A percentile compares a stretch with the other conserved stretches of the same genome.
phyloP scores from a whole-genome alignment of 129 eudicot genomes.

The Arctium minus region DNA sequence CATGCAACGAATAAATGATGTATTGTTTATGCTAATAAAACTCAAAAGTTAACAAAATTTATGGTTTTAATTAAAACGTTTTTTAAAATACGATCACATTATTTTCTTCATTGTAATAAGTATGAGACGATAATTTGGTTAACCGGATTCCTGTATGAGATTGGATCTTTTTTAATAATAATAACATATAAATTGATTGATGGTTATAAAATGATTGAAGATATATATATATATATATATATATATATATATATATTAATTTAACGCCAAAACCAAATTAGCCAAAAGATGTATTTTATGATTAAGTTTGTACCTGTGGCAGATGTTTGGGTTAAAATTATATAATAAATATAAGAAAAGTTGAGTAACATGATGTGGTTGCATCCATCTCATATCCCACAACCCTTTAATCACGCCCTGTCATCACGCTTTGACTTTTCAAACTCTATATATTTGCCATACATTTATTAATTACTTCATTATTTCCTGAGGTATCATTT shows the following conservation, averaged over 20 bases:
- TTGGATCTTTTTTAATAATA: not conserved
- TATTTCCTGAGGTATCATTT: not conserved
- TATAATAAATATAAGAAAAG: not conserved
- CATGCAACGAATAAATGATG: not conserved
- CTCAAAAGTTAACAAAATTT: not conserved
- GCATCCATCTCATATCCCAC: conserved; percentile 18
- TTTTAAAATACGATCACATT: too few species aligned
- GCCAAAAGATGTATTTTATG: not conserved
- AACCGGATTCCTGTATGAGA: not conserved
- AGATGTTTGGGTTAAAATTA: too few species aligned
- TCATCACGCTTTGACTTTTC: conserved; percentile 33
- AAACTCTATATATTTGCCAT: not conserved
- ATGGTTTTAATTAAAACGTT: not conserved
- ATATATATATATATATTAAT: too few species aligned
- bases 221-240: too few species aligned
- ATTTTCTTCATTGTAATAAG: not conserved
- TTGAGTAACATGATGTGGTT: conserved; percentile 2
- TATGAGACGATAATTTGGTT: not conserved
- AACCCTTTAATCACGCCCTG: conserved; percentile 29
- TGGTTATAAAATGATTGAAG: not conserved
- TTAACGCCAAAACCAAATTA: too few species aligned
- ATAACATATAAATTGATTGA: too few species aligned
- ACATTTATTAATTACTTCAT: not conserved
- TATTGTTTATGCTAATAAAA: too few species aligned
- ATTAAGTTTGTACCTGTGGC: too few species aligned